A percentile compares a stretch with the other conserved stretches of the same genome.
Conservation (phyloP, 2,329 filamentous ascomycete species). For the Emericellopsis cladophorae region DNA sequence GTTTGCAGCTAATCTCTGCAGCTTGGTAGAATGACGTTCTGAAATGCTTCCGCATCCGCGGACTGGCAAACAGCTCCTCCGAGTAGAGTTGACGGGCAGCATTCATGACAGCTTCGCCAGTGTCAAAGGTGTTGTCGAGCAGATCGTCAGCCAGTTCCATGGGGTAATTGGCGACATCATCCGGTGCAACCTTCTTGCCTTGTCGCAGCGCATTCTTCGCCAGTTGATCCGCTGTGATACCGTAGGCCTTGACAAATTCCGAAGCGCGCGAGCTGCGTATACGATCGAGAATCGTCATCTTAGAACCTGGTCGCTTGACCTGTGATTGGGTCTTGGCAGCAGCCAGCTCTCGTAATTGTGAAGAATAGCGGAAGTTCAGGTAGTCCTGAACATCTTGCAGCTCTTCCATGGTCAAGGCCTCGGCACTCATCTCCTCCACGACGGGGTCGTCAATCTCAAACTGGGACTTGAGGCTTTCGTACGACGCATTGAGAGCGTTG, state of each 20-base stretch:
- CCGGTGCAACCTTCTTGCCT: constrained; percentile 68
- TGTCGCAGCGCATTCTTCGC: constrained; percentile 75
- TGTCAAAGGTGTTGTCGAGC: constrained; percentile 60
- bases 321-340: constrained; percentile 52
- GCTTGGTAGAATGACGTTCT: constrained; percentile 72
- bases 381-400: constrained; percentile 95
- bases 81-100: constrained; percentile 80
- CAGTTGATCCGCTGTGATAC: constrained; percentile 78
- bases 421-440: constrained; percentile 70
- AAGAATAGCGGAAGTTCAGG: constrained; percentile 82
- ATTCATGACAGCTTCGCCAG: constrained; percentile 60
- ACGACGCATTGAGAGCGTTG: constrained; percentile 69
- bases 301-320: constrained; percentile 70
- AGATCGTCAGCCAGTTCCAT: constrained; percentile 79
- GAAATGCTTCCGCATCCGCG: constrained; percentile 80
- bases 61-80: constrained; percentile 80
- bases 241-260: constrained; percentile 75
- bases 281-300: constrained; percentile 70
- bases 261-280: constrained; percentile 72
- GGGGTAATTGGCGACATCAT: constrained; percentile 69
- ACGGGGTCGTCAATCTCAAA: constrained; percentile 56
- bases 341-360: constrained; percentile 70
- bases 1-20: constrained; percentile 72
- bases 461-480: constrained; percentile 52
- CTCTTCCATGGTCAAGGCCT: constrained; percentile 81